Evolutionary conservation across 208 protist species (phyloP), one percentile per base, ranked within the genome.

Genomic region (Leishmania amazonensis): DNA sequence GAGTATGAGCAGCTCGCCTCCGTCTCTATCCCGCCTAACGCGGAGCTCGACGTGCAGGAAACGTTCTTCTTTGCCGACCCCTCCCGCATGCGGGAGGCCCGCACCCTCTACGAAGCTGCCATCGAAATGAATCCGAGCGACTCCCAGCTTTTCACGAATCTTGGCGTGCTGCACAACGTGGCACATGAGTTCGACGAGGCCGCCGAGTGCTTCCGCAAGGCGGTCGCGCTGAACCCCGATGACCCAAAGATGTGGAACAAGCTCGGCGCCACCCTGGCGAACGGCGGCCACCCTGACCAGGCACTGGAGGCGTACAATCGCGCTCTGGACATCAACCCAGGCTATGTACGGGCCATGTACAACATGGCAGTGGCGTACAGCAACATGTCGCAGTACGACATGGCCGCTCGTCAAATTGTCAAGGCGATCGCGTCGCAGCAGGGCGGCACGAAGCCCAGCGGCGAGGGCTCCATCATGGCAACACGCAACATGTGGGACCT

Each of bases 231-330:
- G n/a, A 76, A 81, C 64, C 93, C 96, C 11, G 81, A 91, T 24
- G 92, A 95, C 71, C 85, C 90, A 35, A 87, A 90, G 77, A 85
- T 97, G 75, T 98, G 96, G 94, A 98, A 98, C 87, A 97, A 97
- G 90, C 88, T 98, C 42, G 96, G 96, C 28, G 96, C 96, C 13
- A 95, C 96, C 51, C 88, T 97, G 53, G 96, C 96, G 38, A 98
- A 98, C 78, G 90, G 89, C 21, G 90, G 89, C 81, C 81, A 88
- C 57, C 83, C 90, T 11, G 84, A 91, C 28, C 89, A 97, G 74
- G 96, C 96, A 3, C 84, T 98, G 42, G 91, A 93, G 60, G 94
- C 94, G 45, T 98, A 98, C 88, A 93, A 93, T 64, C 85, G 80
- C 45, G 94, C 96, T 17, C 89, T 98, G 31, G 93, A 97, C 83